Conservation (phyloP, 371 early-diverging fungal genomes). For the Lichtheimia corymbifera region DNA sequence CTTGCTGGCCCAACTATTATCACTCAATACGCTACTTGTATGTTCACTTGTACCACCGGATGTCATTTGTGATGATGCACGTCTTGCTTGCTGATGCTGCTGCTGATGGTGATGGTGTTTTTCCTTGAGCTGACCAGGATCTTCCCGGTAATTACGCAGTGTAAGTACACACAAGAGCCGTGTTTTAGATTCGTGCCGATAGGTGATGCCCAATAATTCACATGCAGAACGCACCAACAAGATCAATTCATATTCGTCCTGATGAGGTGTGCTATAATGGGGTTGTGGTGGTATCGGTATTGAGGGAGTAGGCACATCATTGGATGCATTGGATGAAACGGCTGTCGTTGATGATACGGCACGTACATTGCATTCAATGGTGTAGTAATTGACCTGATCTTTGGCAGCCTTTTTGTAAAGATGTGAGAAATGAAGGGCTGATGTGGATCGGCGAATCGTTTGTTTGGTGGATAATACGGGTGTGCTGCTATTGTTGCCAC, state of each 20-base stretch:
- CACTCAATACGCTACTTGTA: constrained; percentile 18
- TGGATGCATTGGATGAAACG: constrained; percentile 6
- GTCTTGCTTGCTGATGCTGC: neutral
- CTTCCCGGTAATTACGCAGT: constrained; percentile 30
- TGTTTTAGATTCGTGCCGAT: constrained; percentile 30
- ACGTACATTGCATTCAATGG: constrained; percentile 35
- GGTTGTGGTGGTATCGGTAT: neutral
- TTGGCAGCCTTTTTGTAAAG: constrained; percentile 39
- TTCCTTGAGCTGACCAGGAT: constrained; percentile 13
- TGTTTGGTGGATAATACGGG: neutral
- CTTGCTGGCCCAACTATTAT: constrained; percentile 20
- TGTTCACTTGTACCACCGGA: neutral
- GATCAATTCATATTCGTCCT: constrained; percentile 41
- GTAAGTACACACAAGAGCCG: constrained; percentile 41
- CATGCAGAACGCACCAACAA: constrained; percentile 36
- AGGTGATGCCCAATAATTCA: constrained; percentile 45
- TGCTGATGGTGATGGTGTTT: neutral
- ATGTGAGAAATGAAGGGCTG: constrained; percentile 34
- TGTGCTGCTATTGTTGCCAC: neutral
- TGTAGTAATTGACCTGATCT: constrained; percentile 43
- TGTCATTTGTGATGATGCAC: neutral
- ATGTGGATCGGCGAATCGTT: constrained; percentile 30
- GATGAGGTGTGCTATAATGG: constrained; percentile 7
- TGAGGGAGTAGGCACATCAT: neutral
- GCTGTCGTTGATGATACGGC: constrained; percentile 30